Percentiles rank a stretch among this genome's conserved stretches.
Evolutionary conservation across 805 yeast species (phyloP).

Genomic region (Metschnikowia noctiluminum): DNA sequence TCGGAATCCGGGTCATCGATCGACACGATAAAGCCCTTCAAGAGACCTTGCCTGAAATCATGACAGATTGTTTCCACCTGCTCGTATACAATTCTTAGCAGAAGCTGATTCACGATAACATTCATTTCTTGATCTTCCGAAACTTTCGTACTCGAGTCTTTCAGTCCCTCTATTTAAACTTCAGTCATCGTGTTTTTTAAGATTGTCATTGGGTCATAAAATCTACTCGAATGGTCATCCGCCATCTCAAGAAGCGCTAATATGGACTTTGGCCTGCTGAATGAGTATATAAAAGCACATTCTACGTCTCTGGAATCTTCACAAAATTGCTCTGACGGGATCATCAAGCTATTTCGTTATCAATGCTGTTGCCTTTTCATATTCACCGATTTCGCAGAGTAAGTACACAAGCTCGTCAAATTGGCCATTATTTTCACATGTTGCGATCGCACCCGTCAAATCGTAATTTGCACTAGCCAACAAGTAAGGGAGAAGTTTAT

Average conservation of each 20-base stretch:
- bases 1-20: constrained; percentile 13
- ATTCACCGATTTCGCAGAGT: constrained; percentile 79
- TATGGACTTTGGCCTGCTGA: constrained; percentile 72
- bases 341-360: constrained; percentile 77
- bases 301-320: constrained; percentile 68
- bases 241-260: constrained; percentile 67
- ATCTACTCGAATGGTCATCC: constrained; percentile 46
- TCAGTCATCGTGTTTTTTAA: constrained; percentile 60
- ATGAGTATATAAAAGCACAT: constrained; percentile 67
- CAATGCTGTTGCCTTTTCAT: constrained; percentile 67
- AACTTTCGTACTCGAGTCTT: constrained; percentile 57
- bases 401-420: constrained; percentile 76
- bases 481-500: constrained; percentile 62
- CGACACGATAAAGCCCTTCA: constrained; percentile 30
- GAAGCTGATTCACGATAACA: constrained; percentile 50
- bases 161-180: constrained; percentile 63
- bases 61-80: constrained; percentile 28
- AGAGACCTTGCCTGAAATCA: constrained; percentile 18
- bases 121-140: constrained; percentile 58
- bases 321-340: constrained; percentile 86
- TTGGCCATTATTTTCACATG: constrained; percentile 54
- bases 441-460: constrained; percentile 62
- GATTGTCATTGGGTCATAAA: constrained; percentile 63
- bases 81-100: constrained; percentile 37
- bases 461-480: constrained; percentile 59